Conservation (phyloP, 495 filamentous ascomycete genomes). For the Lophiotrema nucula region DNA sequence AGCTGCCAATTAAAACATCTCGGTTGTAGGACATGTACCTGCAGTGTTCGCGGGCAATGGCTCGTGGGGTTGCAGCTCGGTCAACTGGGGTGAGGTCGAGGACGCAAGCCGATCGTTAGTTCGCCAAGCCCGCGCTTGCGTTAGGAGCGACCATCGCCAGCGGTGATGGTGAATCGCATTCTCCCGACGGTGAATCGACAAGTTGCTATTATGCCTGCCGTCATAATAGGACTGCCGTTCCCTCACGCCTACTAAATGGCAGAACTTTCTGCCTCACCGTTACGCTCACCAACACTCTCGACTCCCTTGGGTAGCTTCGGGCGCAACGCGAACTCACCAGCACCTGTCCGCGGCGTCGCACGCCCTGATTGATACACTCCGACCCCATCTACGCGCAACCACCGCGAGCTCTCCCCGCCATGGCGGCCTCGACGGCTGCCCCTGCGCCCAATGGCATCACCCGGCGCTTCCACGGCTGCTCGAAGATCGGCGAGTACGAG, state of each 20-base stretch:
- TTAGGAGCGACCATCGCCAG: not conserved
- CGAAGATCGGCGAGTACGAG: slow-evolving; percentile 83
- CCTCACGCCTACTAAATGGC: slow-evolving; percentile 9
- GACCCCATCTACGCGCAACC: not conserved
- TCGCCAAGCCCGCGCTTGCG: no score
- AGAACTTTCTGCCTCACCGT: not conserved
- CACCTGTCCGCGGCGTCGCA: not conserved
- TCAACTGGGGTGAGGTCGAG: slow-evolving; percentile 3
- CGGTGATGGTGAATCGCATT: no score
- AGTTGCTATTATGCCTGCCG: no score
- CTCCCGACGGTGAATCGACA: no score
- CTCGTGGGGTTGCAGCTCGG: not conserved
- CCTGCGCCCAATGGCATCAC: slow-evolving; percentile 33
- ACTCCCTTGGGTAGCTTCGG: not conserved
- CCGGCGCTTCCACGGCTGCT: slow-evolving; percentile 75
- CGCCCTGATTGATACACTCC: not conserved
- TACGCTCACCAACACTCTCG: not conserved
- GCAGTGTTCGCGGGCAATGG: slow-evolving; percentile 20
- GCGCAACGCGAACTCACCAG: not conserved
- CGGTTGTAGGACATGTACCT: slow-evolving; percentile 9
- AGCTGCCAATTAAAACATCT: not conserved
- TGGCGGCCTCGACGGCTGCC: slow-evolving; percentile 41
- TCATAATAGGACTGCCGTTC: not conserved
- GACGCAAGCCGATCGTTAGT: not conserved
- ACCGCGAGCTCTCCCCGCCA: slow-evolving; percentile 27